phyloP scores from a whole-genome alignment of 1,139 yeast species.

The Yamadazyma triangularis region DNA sequence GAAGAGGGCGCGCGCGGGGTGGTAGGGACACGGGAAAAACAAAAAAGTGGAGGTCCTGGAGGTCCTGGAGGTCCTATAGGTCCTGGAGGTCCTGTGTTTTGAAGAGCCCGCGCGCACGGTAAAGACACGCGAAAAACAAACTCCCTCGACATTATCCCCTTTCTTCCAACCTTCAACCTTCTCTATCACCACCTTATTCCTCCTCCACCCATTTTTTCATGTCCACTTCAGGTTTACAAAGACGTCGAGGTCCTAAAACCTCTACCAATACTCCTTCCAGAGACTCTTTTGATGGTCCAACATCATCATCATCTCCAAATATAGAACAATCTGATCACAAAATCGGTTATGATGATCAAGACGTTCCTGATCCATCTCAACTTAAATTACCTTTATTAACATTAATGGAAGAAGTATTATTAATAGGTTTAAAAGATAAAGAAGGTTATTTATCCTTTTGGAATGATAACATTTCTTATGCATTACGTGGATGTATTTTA shows the following conservation, averaged over 20 bases:
- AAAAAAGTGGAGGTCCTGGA: no score
- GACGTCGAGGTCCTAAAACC: constrained; percentile 43
- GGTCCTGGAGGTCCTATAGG: no score
- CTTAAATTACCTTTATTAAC: constrained; percentile 67
- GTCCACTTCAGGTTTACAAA: constrained; percentile 32
- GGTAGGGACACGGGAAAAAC: no score
- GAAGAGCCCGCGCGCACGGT: no score
- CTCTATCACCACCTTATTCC: no score
- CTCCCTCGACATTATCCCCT: no score
- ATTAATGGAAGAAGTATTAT: constrained; percentile 90
- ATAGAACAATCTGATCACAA: constrained; percentile 37
- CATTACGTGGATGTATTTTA: constrained; percentile 89
- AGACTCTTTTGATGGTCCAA: constrained; percentile 15
- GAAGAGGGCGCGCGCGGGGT: no score
- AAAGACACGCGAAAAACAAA: no score
- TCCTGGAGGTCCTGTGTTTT: no score
- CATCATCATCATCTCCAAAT: no score
- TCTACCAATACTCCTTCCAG: constrained; percentile 8
- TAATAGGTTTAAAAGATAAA: constrained; percentile 89
- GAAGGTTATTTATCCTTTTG: constrained; percentile 96
- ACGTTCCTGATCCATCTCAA: constrained; percentile 48
- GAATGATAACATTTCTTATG: constrained; percentile 97
- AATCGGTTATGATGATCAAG: constrained; percentile 81
- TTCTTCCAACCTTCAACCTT: no score
- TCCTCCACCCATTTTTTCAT: no score